These are phyloP conservation scores for Glomus cerebriforme DNA, from an alignment of 192 early-diverging fungal species.

Conservation along the genomic window DNA sequence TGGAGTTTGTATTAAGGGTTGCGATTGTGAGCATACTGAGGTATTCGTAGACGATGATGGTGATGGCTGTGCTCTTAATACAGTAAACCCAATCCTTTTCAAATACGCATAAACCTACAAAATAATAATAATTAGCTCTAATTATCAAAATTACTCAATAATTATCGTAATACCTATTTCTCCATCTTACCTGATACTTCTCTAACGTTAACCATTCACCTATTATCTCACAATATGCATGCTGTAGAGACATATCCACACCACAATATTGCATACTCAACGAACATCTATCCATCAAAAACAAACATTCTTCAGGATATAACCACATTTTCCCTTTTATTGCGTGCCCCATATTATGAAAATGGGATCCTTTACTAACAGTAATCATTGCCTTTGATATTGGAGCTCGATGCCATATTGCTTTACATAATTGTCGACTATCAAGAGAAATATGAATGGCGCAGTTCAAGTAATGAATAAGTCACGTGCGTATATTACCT, in stretches of 20 bases:
- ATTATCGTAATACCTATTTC: neutral
- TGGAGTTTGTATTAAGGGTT: neutral
- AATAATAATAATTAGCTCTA: conserved; percentile 21
- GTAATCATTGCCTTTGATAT: conserved; percentile 8
- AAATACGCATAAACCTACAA: conserved; percentile 50
- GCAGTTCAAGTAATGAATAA: neutral
- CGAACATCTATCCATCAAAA: conserved; percentile 47
- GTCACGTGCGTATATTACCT: conserved; percentile 5
- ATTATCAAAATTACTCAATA: neutral
- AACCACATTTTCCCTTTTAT: conserved; percentile 41
- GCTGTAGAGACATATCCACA: conserved; percentile 37
- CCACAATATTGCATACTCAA: conserved; percentile 34
- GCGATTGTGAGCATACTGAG: neutral
- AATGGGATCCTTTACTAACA: neutral
- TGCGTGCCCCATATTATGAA: conserved; percentile 49
- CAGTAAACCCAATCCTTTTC: conserved; percentile 55
- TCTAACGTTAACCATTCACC: conserved; percentile 40
- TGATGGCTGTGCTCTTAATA: conserved; percentile 36
- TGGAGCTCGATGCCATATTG: neutral
- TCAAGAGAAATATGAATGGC: too few species aligned
- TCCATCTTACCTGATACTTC: conserved; percentile 39
- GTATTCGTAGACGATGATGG: neutral
- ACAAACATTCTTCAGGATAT: conserved; percentile 52
- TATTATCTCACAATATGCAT: conserved; percentile 36
- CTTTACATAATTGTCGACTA: conserved; percentile 24